phyloP scores from a whole-genome alignment of 331 rosid genomes.

The Acacia pycnantha region DNA sequence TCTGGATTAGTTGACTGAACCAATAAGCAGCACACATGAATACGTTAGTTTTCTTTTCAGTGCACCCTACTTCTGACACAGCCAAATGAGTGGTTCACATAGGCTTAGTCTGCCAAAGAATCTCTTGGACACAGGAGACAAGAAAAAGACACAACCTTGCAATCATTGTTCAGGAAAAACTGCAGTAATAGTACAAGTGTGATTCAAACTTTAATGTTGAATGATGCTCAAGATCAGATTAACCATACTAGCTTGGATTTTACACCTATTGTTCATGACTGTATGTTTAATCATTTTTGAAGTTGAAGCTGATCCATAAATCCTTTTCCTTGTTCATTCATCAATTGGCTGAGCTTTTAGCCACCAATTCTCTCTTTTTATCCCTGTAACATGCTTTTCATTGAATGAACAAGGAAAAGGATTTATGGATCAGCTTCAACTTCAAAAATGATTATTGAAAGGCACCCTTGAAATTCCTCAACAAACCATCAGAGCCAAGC shows the following conservation, averaged over 20 bases:
- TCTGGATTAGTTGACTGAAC: background rate
- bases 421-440: background rate
- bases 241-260: too few relatives aligned
- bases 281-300: too few relatives aligned
- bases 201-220: background rate
- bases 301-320: too few relatives aligned
- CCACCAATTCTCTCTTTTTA: background rate
- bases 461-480: background rate
- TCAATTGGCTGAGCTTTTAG: background rate
- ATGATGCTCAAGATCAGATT: background rate
- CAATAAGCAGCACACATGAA: background rate
- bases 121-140: background rate
- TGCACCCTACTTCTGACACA: background rate
- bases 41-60: background rate
- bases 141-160: background rate
- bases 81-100: background rate
- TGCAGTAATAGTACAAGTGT: background rate
- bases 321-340: too few relatives aligned
- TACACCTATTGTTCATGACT: too few relatives aligned
- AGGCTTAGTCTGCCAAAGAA: background rate
- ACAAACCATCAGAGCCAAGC: constrained; percentile 4
- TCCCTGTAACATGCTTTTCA: too few relatives aligned
- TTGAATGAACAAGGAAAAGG: background rate
- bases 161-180: background rate
- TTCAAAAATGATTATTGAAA: background rate